These are phyloP conservation scores for Ramichloridium luteum DNA, from an alignment of 2,329 filamentous ascomycete species.

Conservation along the genomic window DNA sequence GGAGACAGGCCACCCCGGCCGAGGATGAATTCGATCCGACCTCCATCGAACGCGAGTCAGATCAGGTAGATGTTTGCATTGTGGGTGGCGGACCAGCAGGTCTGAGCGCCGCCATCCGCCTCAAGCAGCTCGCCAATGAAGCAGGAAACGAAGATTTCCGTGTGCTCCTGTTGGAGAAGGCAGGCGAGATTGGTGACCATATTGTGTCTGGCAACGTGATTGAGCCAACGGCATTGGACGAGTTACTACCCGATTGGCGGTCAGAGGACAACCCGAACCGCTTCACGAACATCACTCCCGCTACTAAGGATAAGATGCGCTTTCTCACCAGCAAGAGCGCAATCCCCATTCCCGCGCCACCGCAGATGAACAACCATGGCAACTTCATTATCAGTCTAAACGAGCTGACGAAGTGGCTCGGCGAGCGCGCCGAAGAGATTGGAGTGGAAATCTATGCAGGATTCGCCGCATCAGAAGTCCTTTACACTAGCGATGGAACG, in stretches of 20 bases:
- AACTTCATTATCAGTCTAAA: constrained; percentile 97
- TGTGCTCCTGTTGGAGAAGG: constrained; percentile 86
- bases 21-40: constrained; percentile 33
- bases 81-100: constrained; percentile 92
- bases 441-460: constrained; percentile 95
- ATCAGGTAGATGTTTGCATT: constrained; percentile 93
- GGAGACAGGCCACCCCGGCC: constrained; percentile 25
- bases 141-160: constrained; percentile 93
- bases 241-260: constrained; percentile 89
- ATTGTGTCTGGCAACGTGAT: constrained; percentile 94
- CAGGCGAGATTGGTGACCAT: constrained; percentile 86
- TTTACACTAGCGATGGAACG: constrained; percentile 75
- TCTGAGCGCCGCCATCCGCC: constrained; percentile 78
- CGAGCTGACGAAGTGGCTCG: constrained; percentile 90
- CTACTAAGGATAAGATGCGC: constrained; percentile 75
- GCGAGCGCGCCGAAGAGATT: constrained; percentile 88
- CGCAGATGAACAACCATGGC: constrained; percentile 96
- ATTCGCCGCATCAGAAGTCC: constrained; percentile 84
- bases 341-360: constrained; percentile 73
- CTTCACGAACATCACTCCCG: constrained; percentile 79
- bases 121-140: constrained; percentile 92
- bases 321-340: constrained; percentile 75
- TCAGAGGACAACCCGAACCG: constrained; percentile 75
- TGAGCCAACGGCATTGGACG: constrained; percentile 74
- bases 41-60: constrained; percentile 70